Conservation (phyloP, 164 flowering plant genomes). For the Liriodendron chinense region DNA sequence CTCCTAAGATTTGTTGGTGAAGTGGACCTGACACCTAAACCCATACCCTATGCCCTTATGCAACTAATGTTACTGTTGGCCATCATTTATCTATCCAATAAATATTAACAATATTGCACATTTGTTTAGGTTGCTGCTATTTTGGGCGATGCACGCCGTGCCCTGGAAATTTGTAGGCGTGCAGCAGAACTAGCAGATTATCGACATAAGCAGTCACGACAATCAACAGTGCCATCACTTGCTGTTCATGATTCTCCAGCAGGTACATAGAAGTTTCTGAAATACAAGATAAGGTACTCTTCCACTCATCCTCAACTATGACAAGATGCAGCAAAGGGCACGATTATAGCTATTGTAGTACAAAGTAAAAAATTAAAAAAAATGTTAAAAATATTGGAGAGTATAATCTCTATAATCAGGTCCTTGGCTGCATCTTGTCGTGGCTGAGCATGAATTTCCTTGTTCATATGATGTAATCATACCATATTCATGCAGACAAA, state of each 20-base stretch:
- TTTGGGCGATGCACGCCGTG: slow-evolving; percentile 98
- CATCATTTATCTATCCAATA: neutral
- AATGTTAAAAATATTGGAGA: no score
- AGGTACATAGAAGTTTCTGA: slow-evolving; percentile 31
- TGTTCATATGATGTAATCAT: no score
- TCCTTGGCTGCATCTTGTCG: no score
- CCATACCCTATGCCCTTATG: no score
- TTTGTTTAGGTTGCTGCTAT: slow-evolving; percentile 86
- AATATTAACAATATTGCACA: neutral
- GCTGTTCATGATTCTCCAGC: slow-evolving; percentile 24
- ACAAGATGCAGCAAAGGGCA: neutral
- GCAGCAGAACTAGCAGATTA: slow-evolving; percentile 93
- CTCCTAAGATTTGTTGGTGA: no score
- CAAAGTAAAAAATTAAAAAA: no score
- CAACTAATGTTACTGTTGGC: no score
- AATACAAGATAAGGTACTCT: neutral
- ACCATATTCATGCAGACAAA: no score
- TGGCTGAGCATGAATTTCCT: no score
- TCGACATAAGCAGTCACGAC: slow-evolving; percentile 43
- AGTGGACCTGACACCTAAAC: no score
- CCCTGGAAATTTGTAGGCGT: slow-evolving; percentile 90
- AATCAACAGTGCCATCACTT: neutral
- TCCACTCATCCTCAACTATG: neutral
- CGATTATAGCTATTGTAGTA: no score
- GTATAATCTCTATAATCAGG: no score